A percentile compares a stretch with the other conserved stretches of the same genome.
These are phyloP conservation scores for Russula ochroleuca DNA, from an alignment of 768 basidiomycete genomes.

Conservation along the genomic window DNA sequence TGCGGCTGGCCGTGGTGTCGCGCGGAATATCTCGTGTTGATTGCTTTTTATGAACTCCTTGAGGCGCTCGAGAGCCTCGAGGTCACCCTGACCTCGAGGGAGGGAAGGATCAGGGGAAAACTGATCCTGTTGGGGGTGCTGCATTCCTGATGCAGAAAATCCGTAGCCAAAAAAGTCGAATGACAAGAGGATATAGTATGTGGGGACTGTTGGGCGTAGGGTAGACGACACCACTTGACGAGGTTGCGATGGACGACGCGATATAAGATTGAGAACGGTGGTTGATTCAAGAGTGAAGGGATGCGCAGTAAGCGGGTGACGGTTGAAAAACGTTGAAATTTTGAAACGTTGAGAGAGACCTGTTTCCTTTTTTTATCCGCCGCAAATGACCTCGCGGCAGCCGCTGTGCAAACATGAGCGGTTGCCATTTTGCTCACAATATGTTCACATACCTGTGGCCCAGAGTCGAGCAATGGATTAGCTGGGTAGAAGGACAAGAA, in stretches of 20 bases:
- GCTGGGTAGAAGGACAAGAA: neutral
- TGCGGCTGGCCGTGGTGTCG: constrained; percentile 58
- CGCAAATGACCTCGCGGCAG: neutral
- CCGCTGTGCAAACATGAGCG: constrained; percentile 1
- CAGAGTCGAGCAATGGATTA: neutral
- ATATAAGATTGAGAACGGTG: neutral
- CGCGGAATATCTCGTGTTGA: constrained; percentile 68
- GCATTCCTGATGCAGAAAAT: constrained; percentile 5
- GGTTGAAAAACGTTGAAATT: too few species aligned
- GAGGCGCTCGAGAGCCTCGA: constrained; percentile 70
- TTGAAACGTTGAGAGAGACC: too few species aligned
- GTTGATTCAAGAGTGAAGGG: too few species aligned
- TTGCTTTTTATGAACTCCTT: constrained; percentile 66
- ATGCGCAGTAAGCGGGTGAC: constrained; percentile 52
- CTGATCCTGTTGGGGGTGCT: constrained; percentile 16
- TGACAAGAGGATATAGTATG: constrained; percentile 15
- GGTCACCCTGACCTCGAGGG: constrained; percentile 58
- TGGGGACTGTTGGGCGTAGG: constrained; percentile 35
- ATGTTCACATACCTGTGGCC: constrained; percentile 2
- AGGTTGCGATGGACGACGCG: constrained; percentile 6
- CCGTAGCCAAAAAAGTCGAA: constrained; percentile 27
- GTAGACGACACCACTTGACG: neutral
- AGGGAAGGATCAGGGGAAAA: constrained; percentile 29
- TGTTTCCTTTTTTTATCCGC: constrained; percentile 60
- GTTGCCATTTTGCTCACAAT: constrained; percentile 2